These are phyloP conservation scores for Lachnellula cervina DNA, from an alignment of 2,329 filamentous ascomycete genomes.

Conservation along the genomic window DNA sequence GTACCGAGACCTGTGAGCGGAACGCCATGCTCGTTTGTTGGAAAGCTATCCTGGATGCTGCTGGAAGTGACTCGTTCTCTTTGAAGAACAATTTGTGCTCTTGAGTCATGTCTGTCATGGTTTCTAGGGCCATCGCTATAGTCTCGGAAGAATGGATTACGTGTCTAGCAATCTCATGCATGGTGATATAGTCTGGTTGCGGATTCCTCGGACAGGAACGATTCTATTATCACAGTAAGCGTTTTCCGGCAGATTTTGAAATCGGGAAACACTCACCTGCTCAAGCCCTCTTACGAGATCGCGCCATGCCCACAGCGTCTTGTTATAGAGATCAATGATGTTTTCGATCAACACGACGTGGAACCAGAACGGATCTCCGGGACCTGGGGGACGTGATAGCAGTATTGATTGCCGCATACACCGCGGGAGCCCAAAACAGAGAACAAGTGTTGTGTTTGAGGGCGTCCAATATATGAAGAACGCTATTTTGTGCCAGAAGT, in stretches of 20 bases:
- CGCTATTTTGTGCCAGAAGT: not conserved
- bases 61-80: not conserved
- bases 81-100: not conserved
- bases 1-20: not conserved
- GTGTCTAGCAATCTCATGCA: conserved; percentile 42
- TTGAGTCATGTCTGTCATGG: conserved; percentile 16
- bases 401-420: not conserved
- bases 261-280: not conserved
- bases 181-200: conserved; percentile 31
- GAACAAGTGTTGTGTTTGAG: not conserved
- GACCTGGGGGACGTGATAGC: not conserved
- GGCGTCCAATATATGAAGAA: not conserved
- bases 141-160: conserved; percentile 42
- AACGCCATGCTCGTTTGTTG: not conserved
- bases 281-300: conserved; percentile 33
- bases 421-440: not conserved
- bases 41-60: not conserved
- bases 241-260: not conserved
- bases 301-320: conserved; percentile 38
- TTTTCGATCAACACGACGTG: conserved; percentile 31
- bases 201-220: conserved; percentile 15
- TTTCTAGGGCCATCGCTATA: conserved; percentile 33
- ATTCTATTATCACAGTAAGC: not conserved
- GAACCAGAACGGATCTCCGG: conserved; percentile 34
- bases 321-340: conserved; percentile 31